phyloP scores from a whole-genome alignment of 768 basidiomycete genomes.

The Termitomyces titanicus region DNA sequence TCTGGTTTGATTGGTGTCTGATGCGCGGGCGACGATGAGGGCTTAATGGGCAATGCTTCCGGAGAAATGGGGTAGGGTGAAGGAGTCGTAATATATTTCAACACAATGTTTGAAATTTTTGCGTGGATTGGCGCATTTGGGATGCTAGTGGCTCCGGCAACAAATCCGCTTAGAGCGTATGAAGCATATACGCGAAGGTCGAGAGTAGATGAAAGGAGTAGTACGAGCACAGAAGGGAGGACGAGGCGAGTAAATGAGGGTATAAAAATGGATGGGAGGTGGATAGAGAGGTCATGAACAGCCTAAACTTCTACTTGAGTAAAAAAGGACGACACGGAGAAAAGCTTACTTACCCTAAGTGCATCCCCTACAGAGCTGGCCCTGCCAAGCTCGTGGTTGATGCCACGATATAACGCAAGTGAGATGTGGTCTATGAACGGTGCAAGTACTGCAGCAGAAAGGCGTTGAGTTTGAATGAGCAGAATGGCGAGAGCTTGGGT shows the following conservation, averaged over 20 bases:
- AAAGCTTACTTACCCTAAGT: slow-evolving; percentile 8
- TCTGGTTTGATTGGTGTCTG: slow-evolving; percentile 29
- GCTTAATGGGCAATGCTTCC: too few relatives aligned
- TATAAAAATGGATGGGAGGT: slow-evolving; percentile 65
- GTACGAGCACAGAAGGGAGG: slow-evolving; percentile 59
- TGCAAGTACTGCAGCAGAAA: slow-evolving; percentile 58
- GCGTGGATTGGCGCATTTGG: slow-evolving; percentile 46
- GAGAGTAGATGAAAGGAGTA: slow-evolving; percentile 53
- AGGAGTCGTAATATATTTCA: slow-evolving; percentile 45
- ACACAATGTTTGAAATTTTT: slow-evolving; percentile 46
- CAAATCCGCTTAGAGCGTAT: slow-evolving; percentile 70
- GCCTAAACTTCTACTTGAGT: slow-evolving; percentile 40
- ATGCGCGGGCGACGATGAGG: too few relatives aligned
- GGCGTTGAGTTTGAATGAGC: slow-evolving; percentile 66
- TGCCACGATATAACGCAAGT: slow-evolving; percentile 66
- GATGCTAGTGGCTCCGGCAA: slow-evolving; percentile 45
- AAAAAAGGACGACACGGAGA: neutral
- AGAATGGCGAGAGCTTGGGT: slow-evolving; percentile 75
- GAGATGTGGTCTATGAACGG: slow-evolving; percentile 66
- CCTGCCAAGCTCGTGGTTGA: slow-evolving; percentile 80
- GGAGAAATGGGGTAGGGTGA: too few relatives aligned
- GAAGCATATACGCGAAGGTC: slow-evolving; percentile 68
- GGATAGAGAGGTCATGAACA: slow-evolving; percentile 61
- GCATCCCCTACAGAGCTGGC: slow-evolving; percentile 81
- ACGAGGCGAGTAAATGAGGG: slow-evolving; percentile 49